Evolutionary conservation across 345 rosid genomes (phyloP), one percentile per base, ranked within the genome.

Genomic region (Stellera chamaejasme): DNA sequence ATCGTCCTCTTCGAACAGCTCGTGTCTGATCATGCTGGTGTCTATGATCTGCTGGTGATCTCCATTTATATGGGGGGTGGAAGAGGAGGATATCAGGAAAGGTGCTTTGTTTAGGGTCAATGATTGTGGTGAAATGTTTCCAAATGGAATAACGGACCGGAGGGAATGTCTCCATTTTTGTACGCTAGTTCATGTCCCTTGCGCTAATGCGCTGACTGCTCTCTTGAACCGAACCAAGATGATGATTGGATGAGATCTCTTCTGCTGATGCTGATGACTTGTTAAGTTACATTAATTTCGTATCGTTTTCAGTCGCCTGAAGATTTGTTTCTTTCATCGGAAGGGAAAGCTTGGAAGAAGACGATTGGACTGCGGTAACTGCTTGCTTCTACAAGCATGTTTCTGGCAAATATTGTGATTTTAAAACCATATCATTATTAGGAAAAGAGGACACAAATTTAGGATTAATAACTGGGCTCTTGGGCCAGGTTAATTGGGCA

Each of bases 161-260:
- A 0, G 9, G 15, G 64, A 71, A 74, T 68, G 66, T 71, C 69
- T 60, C 65, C 9, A 16, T 52, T 50, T 65, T 75, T 75, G 69
- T 65, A 58, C 25, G 27, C 14, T 61, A 62, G 63, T 64, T 25
- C 53, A 50, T 62, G 65, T 59, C 50, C 10, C 13, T 41, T 42
- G 43, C 64, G n/a, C n/a, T 61, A 64, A 51, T 48, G 59, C 60
- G 53, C 39, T 13, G 56, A 46, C 58, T 43, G 50, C 62, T 65
- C 42, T 51, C 43, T 65, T 52, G 16, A 56, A 52, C 50, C 60
- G 47, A 56, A 10, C 39, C 39, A 32, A 32, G 39, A 32, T 32
- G 39, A 32, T 32, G 39, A 32, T 32, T 55, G 60, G 58, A 55
- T 64, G 48, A 10, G 51, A 15, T 32, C 39, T 32, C 39, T 32